Base-by-base conservation (phyloP, 148 eudicot genomes). In the Linanthus parryae region DNA sequence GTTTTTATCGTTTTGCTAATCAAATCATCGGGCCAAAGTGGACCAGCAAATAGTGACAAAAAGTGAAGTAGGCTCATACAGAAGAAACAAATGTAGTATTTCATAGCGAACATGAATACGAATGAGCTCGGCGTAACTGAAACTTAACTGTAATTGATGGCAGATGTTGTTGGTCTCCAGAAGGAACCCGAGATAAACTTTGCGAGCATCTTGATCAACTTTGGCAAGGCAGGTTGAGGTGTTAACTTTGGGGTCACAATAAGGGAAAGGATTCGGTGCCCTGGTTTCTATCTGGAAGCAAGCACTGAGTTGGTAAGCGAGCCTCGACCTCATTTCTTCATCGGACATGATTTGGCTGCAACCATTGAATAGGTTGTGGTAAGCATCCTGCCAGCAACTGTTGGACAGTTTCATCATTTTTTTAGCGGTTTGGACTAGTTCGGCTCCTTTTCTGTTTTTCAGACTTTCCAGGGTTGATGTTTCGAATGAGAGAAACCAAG, bases 261-360 rank as follows among this genome's bases (percentile, higher is more conserved):
- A 24, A 25, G 96, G 92, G 20, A 87, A 80, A 5, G 66, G 25
- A n/a, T n/a, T n/a, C 10, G 58, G 49, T 37, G 85, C 65, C 3
- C 96, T 92, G 3, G 88, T 59, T 53, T 78, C 88, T 68, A 57
- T 66, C 44, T 75, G 81, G 63, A 87, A 87, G 70, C 96, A 87
- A 35, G 80, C 81, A 43, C 77, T 78, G 4, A 87, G 79, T 69
- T 75, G 65, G 92, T 92, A 87, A 64, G 96, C 85, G n/a, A 87
- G 66, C 16, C 88, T 59, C 0, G 70, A 48, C 42, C 77, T 54
- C 48, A 50, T 66, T 52, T 87, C 92, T 18, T 83, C 83, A 1
- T 52, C 85, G 0, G 88, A 88, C 7, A 75, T 61, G 9, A 76
- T 69, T 51, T 77, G 77, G 2, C 91, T 62, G 19, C 95, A 87